Base-by-base conservation (phyloP, 2,329 filamentous ascomycete species). In the Sclerotinia subarctica region DNA sequence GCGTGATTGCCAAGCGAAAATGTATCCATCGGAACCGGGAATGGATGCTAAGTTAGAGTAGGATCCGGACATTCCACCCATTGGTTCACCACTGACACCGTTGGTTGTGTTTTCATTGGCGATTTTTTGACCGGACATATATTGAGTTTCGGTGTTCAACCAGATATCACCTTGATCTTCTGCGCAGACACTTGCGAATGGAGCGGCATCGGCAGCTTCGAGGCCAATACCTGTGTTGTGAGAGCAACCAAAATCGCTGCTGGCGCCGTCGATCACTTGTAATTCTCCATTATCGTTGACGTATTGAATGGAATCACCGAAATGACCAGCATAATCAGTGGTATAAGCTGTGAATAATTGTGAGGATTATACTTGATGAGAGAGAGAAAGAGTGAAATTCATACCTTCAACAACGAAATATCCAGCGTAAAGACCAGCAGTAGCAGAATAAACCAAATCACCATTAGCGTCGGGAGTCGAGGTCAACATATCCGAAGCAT, bases 211-310 rank as follows among this genome's bases (percentile, higher is more conserved):
- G 83, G 79, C 85, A 24, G 82, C 85, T 75, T 88, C 86, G 66
- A 89, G 83, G 7, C 85, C 86, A 67, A 89, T 88, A 67, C 86
- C 86, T 0, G 86, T 88, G 78, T 89, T 89, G 80, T 88, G 86
- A 7, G 83, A 86, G 79, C 86, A 89, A 24, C 86, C 86, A 82
- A 85, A 88, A 19, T 81, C 79, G 67, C 82, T 85, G 54, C 82
- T 82, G 3, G 86, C 84, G 1, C 76, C 60, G 8, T 44, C 3
- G 69, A 87, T 86, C 15, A 77, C 79, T 71, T 84, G 77, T 4
- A 88, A 76, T 10, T 79, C 81, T 17, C 86, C 86, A 24, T 79
- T 73, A 17, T 80, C 76, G 47, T 78, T 76, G 38, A 85, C 80
- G 66, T 85, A 85, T 72, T 84, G 78, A 47, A 86, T 82, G 66